Evolutionary conservation across 1,139 yeast genomes (phyloP), one percentile per base, ranked within the genome.

Genomic region (Hansenula sp.): DNA sequence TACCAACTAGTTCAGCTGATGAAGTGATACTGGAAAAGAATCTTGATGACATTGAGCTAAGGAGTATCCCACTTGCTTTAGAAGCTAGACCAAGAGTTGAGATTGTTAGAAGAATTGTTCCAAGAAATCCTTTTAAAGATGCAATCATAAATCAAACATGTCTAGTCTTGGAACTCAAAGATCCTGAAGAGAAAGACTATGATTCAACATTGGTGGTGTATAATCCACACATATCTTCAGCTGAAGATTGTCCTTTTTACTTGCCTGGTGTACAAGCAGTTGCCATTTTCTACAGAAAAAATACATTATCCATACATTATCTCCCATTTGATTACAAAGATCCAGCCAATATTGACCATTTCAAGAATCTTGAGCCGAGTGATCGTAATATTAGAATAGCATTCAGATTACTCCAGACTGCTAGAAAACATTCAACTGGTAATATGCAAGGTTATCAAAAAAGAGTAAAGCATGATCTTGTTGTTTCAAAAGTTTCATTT

Each of bases 41-140:
- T 51, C 55, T 83, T 25, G 74, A 72, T 26, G 95, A 86, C 55
- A 61, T 73, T 1, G 64, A 63, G 4, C 67, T 86, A 13, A 69
- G 78, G 45, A 39, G 56, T 3, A 70, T 75, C 2, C 77, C 78
- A 1, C 52, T 75, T 12, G 60, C 56, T 1, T 51, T 69, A 2
- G 48, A 58, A 3, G 65, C 72, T 37, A 55, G 55, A 18, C 69
- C 77, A 2, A 67, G 68, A 35, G 60, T 69, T 25, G 77, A 79
- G 48, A 68, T 84, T 31, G 88, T 88, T 19, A 72, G 97, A 50
- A 69, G 96, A 47, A 79, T 90, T 32, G 75, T 90, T 17, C 97
- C 97, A 5, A 69, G 97, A 57, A 90, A 89, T 55, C 96, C 96
- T 0, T 80, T 76, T 56, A 82, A 88, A 52, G 97, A 90, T 56